These are phyloP conservation scores for Myriosclerotinia curreyana DNA, from an alignment of 2,329 filamentous ascomycete species.

Conservation along the genomic window DNA sequence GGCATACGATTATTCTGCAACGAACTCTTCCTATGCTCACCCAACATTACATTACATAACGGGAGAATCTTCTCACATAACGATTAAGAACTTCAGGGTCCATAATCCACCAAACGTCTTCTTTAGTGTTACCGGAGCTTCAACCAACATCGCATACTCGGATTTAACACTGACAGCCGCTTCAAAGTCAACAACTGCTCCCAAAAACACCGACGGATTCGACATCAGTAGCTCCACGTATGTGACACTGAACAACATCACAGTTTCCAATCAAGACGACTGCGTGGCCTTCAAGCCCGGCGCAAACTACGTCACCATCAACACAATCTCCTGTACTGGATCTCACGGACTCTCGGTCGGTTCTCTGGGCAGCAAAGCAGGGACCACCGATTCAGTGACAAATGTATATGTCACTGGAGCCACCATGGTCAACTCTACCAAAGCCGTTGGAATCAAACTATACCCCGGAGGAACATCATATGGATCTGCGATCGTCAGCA, in stretches of 20 bases:
- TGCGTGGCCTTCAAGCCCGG: conserved; percentile 58
- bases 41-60: conserved; percentile 46
- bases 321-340: conserved; percentile 45
- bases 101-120: conserved; percentile 49
- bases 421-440: conserved; percentile 44
- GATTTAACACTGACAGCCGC: conserved; percentile 42
- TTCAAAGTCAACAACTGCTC: conserved; percentile 41
- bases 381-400: conserved; percentile 42
- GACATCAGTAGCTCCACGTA: conserved; percentile 47
- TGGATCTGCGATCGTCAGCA: conserved; percentile 42
- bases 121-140: conserved; percentile 42
- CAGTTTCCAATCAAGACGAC: conserved; percentile 56
- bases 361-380: conserved; percentile 43
- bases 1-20: conserved; percentile 44
- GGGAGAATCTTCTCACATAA: conserved; percentile 41
- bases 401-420: conserved; percentile 45
- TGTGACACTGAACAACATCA: conserved; percentile 49
- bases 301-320: conserved; percentile 45
- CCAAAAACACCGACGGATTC: conserved; percentile 55
- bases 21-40: conserved; percentile 41
- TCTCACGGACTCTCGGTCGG: conserved; percentile 50
- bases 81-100: conserved; percentile 41
- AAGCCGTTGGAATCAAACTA: conserved; percentile 48
- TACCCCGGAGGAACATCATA: conserved; percentile 43
- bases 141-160: conserved; percentile 41